Base-by-base conservation (phyloP, 129 eudicot genomes). In the Daucus carota region DNA sequence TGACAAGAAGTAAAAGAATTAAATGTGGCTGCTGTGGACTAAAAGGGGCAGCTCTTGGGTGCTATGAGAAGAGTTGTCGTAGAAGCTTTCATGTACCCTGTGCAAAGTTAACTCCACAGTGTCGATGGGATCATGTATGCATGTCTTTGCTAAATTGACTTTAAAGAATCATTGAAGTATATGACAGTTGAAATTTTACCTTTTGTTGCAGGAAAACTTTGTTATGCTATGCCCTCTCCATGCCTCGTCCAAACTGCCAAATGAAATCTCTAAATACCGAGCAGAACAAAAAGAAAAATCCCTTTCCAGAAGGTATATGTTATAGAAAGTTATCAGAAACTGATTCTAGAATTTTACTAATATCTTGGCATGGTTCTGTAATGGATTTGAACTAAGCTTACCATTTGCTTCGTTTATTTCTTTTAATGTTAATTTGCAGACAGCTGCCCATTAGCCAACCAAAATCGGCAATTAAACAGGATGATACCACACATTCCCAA, bases 11-110 rank as follows among this genome's bases (percentile, higher is more conserved):
- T 81, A 80, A 87, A 45, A 85, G 96, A 78, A 91, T 95, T 47
- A 92, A 77, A 67, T 95, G 99, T 78, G 78, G 88, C 20, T 89
- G 92, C 69, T 95, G 99, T 89, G 96, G 93, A 45, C 65, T 86
- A 73, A 92, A 89, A 76, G 92, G 99, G 20, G 99, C 97, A 45
- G 89, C 97, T 74, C 99, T 95, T 52, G 99, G 99, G 17, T 95
- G 99, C 75, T 95, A 85, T 75, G 92, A 88, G 34, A 89, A 86
- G 79, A 89, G 83, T 79, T 95, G 99, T 73, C 92, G 88, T 50
- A 91, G 70, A 78, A 95, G 99, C 83, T 95, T 91, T 78, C 99
- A 95, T 85, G 92, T 92, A 74, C 86, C 97, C 22, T 95, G 99
- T 80, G 99, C 97, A 57, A 92, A 89, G 84, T 65, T 83, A 75